Conservation (phyloP, 2,329 filamentous ascomycete genomes). For the Scorias spongiosa region DNA sequence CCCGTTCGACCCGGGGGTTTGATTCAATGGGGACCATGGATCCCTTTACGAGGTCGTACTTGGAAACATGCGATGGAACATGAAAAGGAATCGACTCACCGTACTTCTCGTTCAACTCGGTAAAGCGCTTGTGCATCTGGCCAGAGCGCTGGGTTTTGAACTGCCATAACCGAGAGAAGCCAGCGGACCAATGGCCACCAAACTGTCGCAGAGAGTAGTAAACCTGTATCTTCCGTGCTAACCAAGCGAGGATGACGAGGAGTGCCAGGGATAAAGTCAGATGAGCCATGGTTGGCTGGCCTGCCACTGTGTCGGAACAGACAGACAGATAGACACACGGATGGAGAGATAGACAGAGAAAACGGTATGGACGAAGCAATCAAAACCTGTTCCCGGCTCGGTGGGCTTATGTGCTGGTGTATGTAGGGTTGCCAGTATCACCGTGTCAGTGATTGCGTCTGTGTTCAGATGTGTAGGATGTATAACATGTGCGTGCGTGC, state of each 20-base stretch:
- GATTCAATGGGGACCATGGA: too few relatives aligned
- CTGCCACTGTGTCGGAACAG: neutral
- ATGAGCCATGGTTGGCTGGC: neutral
- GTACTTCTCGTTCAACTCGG: conserved; percentile 21
- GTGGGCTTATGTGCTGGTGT: too few relatives aligned
- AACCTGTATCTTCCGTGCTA: conserved; percentile 14
- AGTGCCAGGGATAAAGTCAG: neutral
- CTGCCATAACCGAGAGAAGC: conserved; percentile 25
- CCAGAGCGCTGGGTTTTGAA: conserved; percentile 21
- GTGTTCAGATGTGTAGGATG: too few relatives aligned
- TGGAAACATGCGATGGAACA: too few relatives aligned
- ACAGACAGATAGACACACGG: too few relatives aligned
- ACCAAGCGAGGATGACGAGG: conserved; percentile 9
- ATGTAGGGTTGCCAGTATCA: too few relatives aligned
- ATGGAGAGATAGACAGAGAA: neutral
- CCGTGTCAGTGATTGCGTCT: too few relatives aligned
- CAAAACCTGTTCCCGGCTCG: too few relatives aligned
- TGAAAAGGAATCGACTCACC: conserved; percentile 13
- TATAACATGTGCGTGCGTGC: too few relatives aligned
- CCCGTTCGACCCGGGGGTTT: too few relatives aligned
- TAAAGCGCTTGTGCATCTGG: conserved; percentile 24
- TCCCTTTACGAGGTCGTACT: too few relatives aligned
- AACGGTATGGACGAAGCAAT: too few relatives aligned
- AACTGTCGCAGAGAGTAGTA: conserved; percentile 21
- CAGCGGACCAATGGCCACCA: conserved; percentile 23